These are phyloP conservation scores for Salvia splendens DNA, from an alignment of 257 asterid genomes.

Conservation along the genomic window DNA sequence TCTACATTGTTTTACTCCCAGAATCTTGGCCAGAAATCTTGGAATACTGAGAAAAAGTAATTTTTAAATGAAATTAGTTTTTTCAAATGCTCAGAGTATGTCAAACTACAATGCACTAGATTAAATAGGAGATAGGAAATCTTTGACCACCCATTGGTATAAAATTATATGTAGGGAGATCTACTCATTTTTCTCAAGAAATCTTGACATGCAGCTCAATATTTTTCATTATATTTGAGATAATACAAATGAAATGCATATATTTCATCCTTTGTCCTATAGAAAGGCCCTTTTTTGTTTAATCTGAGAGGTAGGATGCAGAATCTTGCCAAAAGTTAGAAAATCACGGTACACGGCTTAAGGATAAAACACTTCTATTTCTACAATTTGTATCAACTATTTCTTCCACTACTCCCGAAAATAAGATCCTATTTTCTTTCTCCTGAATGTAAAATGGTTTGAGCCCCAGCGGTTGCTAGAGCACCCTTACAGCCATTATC, in stretches of 20 bases:
- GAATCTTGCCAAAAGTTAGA: not conserved
- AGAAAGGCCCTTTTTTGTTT: not conserved
- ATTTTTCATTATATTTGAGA: not conserved
- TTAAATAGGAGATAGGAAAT: not conserved
- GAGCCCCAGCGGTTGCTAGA: too few species aligned
- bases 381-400: not conserved
- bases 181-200: not conserved
- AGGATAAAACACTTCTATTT: not conserved
- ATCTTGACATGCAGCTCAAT: not conserved
- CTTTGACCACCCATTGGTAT: not conserved
- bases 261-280: not conserved
- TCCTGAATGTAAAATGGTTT: too few species aligned
- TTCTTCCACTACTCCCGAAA: not conserved
- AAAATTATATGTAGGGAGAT: not conserved
- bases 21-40: slow-evolving; percentile 3
- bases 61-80: not conserved
- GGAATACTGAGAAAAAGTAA: not conserved
- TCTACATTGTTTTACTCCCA: not conserved
- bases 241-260: not conserved
- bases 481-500: not conserved
- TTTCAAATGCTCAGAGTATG: not conserved
- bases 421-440: not conserved
- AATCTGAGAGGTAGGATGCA: not conserved
- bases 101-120: not conserved
- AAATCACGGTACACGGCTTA: not conserved